phyloP scores from a whole-genome alignment of 768 basidiomycete species.

The Megacollybia marginata region DNA sequence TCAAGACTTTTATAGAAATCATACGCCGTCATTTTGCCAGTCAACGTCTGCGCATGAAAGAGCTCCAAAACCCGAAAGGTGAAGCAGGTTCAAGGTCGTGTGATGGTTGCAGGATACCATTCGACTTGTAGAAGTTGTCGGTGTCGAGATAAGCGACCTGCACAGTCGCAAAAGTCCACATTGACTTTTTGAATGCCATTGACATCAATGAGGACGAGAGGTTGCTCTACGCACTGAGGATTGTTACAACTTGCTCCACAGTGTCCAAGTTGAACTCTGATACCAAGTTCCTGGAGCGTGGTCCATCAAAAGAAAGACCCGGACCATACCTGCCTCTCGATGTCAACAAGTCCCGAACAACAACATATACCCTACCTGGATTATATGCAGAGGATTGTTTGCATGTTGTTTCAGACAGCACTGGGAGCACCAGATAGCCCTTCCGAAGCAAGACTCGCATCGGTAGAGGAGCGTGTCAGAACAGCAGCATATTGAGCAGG shows the following conservation, averaged over 20 bases:
- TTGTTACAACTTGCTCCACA: neutral
- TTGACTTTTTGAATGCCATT: constrained; percentile 16
- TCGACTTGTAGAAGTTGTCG: neutral
- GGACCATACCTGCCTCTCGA: constrained; percentile 5
- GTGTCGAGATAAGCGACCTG: neutral
- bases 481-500: no score
- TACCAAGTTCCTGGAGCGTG: constrained; percentile 3
- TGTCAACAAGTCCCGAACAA: no score
- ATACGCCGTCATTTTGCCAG: neutral
- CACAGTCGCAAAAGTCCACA: constrained; percentile 19
- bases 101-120: neutral
- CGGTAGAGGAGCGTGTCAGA: no score
- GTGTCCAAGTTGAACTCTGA: constrained; percentile 7
- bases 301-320: neutral
- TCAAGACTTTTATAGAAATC: no score
- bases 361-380: no score
- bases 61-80: no score
- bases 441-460: no score
- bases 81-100: neutral
- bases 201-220: constrained; percentile 11
- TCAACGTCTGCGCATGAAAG: no score
- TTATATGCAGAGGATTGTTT: no score
- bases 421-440: no score
- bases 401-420: no score
- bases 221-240: neutral